These are phyloP conservation scores for Ceratocystis huliohia DNA, from an alignment of 2,329 filamentous ascomycete genomes.

Conservation along the genomic window DNA sequence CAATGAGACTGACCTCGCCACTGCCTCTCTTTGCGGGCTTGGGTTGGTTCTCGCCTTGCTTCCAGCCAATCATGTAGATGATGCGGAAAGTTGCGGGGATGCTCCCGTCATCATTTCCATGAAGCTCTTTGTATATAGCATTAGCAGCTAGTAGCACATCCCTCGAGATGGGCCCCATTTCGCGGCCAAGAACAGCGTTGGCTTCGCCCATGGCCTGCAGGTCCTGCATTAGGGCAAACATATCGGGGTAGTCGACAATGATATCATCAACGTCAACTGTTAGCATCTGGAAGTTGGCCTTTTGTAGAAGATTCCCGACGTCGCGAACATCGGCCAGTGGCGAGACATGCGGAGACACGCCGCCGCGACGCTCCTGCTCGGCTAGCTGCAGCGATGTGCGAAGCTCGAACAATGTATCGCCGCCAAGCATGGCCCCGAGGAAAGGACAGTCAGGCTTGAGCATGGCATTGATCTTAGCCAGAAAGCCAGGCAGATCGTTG, in stretches of 20 bases:
- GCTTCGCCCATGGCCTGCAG: conserved; percentile 92
- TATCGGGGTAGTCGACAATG: conserved; percentile 83
- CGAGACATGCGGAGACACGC: conserved; percentile 79
- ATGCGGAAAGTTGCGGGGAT: conserved; percentile 86
- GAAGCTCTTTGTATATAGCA: conserved; percentile 74
- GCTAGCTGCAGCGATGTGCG: conserved; percentile 87
- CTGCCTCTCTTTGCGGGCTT: conserved; percentile 73
- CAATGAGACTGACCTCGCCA: conserved; percentile 77
- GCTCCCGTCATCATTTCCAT: conserved; percentile 65
- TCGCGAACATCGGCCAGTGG: conserved; percentile 87
- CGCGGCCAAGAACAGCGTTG: conserved; percentile 76
- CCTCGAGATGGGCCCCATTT: conserved; percentile 61
- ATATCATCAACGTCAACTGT: conserved; percentile 98
- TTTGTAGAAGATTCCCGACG: conserved; percentile 72
- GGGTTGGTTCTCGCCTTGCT: conserved; percentile 64
- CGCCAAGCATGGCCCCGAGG: conserved; percentile 90
- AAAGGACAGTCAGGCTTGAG: conserved; percentile 87
- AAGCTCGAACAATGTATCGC: conserved; percentile 85
- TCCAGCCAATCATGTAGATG: conserved; percentile 99
- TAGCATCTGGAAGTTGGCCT: conserved; percentile 85
- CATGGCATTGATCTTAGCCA: conserved; percentile 72
- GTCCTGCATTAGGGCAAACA: conserved; percentile 83
- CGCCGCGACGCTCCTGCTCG: conserved; percentile 80
- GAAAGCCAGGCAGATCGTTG: conserved; percentile 79
- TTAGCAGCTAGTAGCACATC: conserved; percentile 82